Evolutionary conservation across 768 basidiomycete genomes (phyloP).

Genomic region (Lentinus brumalis): DNA sequence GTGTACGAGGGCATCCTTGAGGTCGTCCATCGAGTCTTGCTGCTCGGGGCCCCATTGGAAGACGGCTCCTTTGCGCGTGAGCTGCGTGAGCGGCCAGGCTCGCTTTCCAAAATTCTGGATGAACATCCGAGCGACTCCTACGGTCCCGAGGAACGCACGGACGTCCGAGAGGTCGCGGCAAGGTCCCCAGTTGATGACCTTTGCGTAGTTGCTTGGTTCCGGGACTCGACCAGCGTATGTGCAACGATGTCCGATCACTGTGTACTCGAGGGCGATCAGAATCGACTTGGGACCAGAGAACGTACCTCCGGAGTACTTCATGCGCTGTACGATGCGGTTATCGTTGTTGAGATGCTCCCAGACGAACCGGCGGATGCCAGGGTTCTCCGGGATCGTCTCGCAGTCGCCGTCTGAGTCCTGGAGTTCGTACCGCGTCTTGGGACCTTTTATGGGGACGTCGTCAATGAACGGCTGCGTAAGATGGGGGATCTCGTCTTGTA

Average conservation of each 20-base stretch:
- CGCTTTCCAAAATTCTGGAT: constrained; percentile 27
- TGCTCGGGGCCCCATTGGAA: constrained; percentile 23
- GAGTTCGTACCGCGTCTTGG: constrained; percentile 30
- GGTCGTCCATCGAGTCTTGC: constrained; percentile 12
- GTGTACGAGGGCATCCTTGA: constrained; percentile 20
- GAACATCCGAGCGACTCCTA: constrained; percentile 24
- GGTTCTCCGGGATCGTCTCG: constrained; percentile 41
- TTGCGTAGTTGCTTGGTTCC: constrained; percentile 28
- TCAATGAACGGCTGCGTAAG: constrained; percentile 41
- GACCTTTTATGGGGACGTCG: constrained; percentile 39
- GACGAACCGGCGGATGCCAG: constrained; percentile 37
- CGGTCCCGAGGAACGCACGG: constrained; percentile 28
- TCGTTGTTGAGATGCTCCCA: constrained; percentile 42
- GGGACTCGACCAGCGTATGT: constrained; percentile 36
- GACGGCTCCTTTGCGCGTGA: constrained; percentile 24
- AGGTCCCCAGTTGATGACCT: constrained; percentile 28
- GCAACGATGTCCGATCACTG: constrained; percentile 41
- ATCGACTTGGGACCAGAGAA: constrained; percentile 40
- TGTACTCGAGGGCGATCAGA: constrained; percentile 29
- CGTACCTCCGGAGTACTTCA: constrained; percentile 39
- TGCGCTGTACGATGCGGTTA: constrained; percentile 38
- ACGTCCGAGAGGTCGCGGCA: constrained; percentile 25
- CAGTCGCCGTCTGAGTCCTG: constrained; percentile 29
- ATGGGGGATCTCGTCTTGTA: constrained; percentile 39
- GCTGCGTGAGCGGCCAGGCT: constrained; percentile 18